These are phyloP conservation scores for Sonneratia caseolaris DNA, from an alignment of 345 rosid genomes.

Conservation along the genomic window DNA sequence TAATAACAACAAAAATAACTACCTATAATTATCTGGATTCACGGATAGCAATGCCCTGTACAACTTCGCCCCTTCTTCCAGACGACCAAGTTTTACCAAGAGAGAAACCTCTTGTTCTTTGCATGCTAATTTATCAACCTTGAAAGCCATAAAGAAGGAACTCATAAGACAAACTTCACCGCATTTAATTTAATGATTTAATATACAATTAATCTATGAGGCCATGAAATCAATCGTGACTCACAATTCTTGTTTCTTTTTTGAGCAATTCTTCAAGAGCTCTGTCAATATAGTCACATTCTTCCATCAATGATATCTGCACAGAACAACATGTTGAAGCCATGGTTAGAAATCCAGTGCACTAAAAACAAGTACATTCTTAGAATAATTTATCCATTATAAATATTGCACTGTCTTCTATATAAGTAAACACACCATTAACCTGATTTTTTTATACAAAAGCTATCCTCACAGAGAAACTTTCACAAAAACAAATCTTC, in stretches of 20 bases:
- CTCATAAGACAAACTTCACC: slow-evolving; percentile 7
- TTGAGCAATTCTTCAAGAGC: slow-evolving; percentile 79
- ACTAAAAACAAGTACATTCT: not conserved
- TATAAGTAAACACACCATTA: not conserved
- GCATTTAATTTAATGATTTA: not conserved
- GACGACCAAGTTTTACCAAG: slow-evolving; percentile 57
- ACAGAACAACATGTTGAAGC: slow-evolving; percentile 10
- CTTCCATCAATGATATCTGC: slow-evolving; percentile 88
- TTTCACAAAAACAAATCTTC: not conserved
- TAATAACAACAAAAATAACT: slow-evolving; percentile 10
- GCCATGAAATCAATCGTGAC: slow-evolving; percentile 12
- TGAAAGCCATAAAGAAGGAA: slow-evolving; percentile 17
- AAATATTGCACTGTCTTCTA: not conserved
- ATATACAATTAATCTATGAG: not conserved
- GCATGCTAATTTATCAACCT: slow-evolving; percentile 80
- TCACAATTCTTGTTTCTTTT: slow-evolving; percentile 70
- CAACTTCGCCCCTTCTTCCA: slow-evolving; percentile 69
- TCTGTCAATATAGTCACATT: slow-evolving; percentile 52
- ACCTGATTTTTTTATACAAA: not conserved
- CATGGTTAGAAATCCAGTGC: not conserved
- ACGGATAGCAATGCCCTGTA: slow-evolving; percentile 63
- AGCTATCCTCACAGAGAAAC: not conserved
- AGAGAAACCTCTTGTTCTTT: slow-evolving; percentile 89
- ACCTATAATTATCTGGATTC: slow-evolving; percentile 99
- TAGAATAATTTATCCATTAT: not conserved